These are phyloP conservation scores for Phytopythium sindhum DNA, from an alignment of 352 stramenopile genomes.

Conservation along the genomic window DNA sequence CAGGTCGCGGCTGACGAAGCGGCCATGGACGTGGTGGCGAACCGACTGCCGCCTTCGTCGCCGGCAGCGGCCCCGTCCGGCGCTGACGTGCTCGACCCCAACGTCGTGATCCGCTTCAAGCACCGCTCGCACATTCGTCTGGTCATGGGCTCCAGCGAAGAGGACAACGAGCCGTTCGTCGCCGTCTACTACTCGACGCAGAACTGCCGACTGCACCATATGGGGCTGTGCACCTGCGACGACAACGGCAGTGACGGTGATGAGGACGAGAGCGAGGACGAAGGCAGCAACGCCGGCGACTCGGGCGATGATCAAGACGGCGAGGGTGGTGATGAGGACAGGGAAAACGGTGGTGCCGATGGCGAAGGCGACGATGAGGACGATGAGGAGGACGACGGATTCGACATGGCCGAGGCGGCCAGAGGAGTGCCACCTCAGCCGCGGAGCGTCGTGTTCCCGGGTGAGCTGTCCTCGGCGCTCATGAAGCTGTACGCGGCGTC, in stretches of 20 bases:
- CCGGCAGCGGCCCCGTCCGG: constrained; percentile 6
- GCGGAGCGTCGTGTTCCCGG: constrained; percentile 62
- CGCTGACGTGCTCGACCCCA: constrained; percentile 42
- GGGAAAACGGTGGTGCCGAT: constrained; percentile 17
- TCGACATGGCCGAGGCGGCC: constrained; percentile 27
- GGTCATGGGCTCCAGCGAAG: constrained; percentile 50
- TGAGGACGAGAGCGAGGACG: constrained; percentile 16
- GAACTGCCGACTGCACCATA: constrained; percentile 83
- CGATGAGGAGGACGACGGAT: constrained; percentile 26
- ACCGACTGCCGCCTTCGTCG: constrained; percentile 52
- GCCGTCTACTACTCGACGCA: constrained; percentile 65
- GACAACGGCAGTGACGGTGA: constrained; percentile 23
- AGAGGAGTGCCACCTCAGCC: constrained; percentile 39
- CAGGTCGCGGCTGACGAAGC: constrained; percentile 74
- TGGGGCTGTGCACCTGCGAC: constrained; percentile 71
- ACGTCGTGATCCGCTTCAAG: constrained; percentile 54
- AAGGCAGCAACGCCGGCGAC: constrained; percentile 12
- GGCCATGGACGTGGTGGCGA: constrained; percentile 69
- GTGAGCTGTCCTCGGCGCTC: constrained; percentile 48
- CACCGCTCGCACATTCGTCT: constrained; percentile 70
- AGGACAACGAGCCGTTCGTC: constrained; percentile 55
- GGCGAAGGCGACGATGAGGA: constrained; percentile 21
- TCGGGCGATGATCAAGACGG: constrained; percentile 18
- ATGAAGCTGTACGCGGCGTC: constrained; percentile 71
- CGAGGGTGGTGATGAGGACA: constrained; percentile 24